A percentile compares a stretch with the other conserved stretches of the same genome.
Evolutionary conservation across 2,329 filamentous ascomycete genomes (phyloP).

Genomic region (Penicillium sp.): DNA sequence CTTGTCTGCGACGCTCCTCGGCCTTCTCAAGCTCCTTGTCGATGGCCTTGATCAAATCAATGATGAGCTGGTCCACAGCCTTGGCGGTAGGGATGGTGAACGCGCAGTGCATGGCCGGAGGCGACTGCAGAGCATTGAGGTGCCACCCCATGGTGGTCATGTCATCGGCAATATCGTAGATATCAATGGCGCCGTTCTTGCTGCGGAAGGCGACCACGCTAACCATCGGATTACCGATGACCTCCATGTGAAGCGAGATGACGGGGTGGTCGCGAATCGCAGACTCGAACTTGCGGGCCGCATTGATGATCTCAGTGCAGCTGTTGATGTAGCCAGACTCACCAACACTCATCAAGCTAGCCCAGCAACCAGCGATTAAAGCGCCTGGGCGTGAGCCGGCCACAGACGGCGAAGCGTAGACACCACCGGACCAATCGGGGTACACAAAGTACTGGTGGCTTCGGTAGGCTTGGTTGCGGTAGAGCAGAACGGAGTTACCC

Average conservation of each 20-base stretch:
- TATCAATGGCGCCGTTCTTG: conserved; percentile 69
- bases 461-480: conserved; percentile 76
- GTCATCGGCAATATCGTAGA: conserved; percentile 91
- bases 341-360: conserved; percentile 83
- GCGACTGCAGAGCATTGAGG: conserved; percentile 88
- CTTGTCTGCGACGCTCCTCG: conserved; percentile 64
- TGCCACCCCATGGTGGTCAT: conserved; percentile 90
- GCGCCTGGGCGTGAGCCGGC: conserved; percentile 91
- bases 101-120: conserved; percentile 89
- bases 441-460: conserved; percentile 96
- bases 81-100: conserved; percentile 84
- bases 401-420: conserved; percentile 90
- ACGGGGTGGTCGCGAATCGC: conserved; percentile 69
- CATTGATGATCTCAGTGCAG: conserved; percentile 83
- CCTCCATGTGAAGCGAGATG: conserved; percentile 70
- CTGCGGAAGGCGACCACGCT: conserved; percentile 86
- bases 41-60: conserved; percentile 63
- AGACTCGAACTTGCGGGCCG: conserved; percentile 77
- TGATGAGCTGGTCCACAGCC: conserved; percentile 75
- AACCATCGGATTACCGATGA: conserved; percentile 84
- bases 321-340: conserved; percentile 85
- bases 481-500: conserved; percentile 90
- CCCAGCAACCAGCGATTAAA: conserved; percentile 94
- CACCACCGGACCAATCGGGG: conserved; percentile 91
- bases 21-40: conserved; percentile 77